These are phyloP conservation scores for Oldenlandia corymbosa DNA, from an alignment of 257 asterid genomes.

Conservation along the genomic window DNA sequence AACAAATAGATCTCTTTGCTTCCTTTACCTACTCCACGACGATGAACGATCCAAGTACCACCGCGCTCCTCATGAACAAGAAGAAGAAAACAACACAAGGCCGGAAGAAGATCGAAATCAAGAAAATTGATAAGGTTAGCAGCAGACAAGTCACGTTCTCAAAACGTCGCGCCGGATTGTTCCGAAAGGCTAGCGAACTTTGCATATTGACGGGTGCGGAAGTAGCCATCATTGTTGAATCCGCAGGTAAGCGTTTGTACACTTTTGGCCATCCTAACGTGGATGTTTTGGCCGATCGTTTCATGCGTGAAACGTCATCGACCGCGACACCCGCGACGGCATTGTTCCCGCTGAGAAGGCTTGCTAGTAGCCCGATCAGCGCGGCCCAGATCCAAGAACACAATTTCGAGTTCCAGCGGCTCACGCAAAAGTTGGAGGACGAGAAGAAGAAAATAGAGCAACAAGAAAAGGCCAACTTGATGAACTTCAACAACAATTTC, in stretches of 20 bases:
- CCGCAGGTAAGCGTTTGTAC: slow-evolving; percentile 41
- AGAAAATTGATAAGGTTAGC: slow-evolving; percentile 36
- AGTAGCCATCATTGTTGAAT: slow-evolving; percentile 47
- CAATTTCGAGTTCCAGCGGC: slow-evolving; percentile 22
- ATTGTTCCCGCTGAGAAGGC: background rate
- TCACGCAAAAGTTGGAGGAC: slow-evolving; percentile 20
- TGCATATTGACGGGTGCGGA: slow-evolving; percentile 55
- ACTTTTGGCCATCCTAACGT: slow-evolving; percentile 59
- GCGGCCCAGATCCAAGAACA: slow-evolving; percentile 3
- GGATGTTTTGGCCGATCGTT: slow-evolving; percentile 21
- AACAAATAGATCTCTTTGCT: no score
- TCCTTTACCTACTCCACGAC: no score
- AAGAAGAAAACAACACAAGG: slow-evolving; percentile 6
- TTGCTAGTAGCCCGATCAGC: background rate
- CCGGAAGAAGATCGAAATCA: slow-evolving; percentile 48
- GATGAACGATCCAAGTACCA: background rate
- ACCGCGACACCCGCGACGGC: background rate
- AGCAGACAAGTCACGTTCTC: slow-evolving; percentile 72
- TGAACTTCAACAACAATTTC: background rate
- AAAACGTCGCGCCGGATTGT: slow-evolving; percentile 57
- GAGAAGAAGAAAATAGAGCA: slow-evolving; percentile 16
- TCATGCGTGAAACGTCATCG: background rate
- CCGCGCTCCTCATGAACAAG: background rate
- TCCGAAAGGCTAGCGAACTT: slow-evolving; percentile 78
- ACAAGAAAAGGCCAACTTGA: slow-evolving; percentile 9